phyloP scores from a whole-genome alignment of 2,329 filamentous ascomycete genomes.

The Helicocarpus griseus region DNA sequence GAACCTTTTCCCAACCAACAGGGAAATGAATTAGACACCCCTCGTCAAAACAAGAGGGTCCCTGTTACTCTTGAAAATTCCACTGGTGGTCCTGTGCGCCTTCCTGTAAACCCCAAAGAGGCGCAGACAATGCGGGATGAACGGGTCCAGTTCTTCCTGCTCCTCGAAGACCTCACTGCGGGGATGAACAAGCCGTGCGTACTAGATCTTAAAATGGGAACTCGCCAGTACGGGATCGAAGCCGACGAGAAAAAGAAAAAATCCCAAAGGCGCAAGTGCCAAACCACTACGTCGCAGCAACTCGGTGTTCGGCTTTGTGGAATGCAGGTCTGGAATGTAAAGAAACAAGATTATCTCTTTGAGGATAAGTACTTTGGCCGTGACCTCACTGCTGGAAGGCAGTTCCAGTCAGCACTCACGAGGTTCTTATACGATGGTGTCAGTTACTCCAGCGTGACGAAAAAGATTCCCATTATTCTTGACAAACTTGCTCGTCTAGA shows the following conservation, averaged over 20 bases:
- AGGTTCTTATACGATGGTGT: conserved; percentile 87
- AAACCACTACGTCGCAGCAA: conserved; percentile 79
- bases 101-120: conserved; percentile 65
- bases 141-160: conserved; percentile 82
- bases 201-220: conserved; percentile 97
- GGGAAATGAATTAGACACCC: conserved; percentile 1
- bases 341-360: conserved; percentile 77
- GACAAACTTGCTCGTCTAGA: conserved; percentile 77
- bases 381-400: conserved; percentile 70
- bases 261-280: conserved; percentile 88
- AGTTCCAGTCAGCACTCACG: conserved; percentile 81
- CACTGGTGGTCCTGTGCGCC: conserved; percentile 22
- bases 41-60: conserved; percentile 4
- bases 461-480: conserved; percentile 80
- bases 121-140: conserved; percentile 46
- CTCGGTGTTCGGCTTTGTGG: conserved; percentile 91
- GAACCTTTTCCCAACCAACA: not conserved
- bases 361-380: conserved; percentile 97
- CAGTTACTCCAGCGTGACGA: conserved; percentile 66
- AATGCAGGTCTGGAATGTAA: conserved; percentile 89
- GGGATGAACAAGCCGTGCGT: conserved; percentile 96
- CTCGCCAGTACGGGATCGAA: conserved; percentile 89
- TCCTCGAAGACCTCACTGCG: conserved; percentile 88
- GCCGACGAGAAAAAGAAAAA: conserved; percentile 84
- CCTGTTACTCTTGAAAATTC: conserved; percentile 12